Conservation (phyloP, 2,329 filamentous ascomycete genomes). For the Pseudogymnoascus sp. region DNA sequence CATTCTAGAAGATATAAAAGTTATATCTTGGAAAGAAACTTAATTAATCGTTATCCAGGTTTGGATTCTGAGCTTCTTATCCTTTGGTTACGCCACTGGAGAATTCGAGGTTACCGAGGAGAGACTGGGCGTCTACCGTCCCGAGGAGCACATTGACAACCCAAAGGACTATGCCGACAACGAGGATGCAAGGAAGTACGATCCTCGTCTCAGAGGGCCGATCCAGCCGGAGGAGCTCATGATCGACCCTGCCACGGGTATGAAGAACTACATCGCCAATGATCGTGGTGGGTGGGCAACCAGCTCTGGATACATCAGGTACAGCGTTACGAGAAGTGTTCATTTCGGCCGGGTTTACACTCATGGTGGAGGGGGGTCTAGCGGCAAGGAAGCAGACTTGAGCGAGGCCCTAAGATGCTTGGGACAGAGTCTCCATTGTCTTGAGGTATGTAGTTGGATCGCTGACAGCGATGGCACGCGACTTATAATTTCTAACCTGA, state of each 20-base stretch:
- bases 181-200: conserved; percentile 72
- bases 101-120: conserved; percentile 81
- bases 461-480: background rate
- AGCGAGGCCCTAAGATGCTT: conserved; percentile 70
- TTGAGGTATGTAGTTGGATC: conserved; percentile 45
- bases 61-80: conserved; percentile 74
- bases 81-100: conserved; percentile 75
- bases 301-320: conserved; percentile 74
- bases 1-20: background rate
- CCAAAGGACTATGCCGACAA: conserved; percentile 82
- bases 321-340: conserved; percentile 64
- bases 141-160: conserved; percentile 68
- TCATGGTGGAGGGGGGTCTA: conserved; percentile 46
- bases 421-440: conserved; percentile 66
- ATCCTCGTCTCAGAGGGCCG: conserved; percentile 72
- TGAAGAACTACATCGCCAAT: conserved; percentile 99
- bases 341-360: conserved; percentile 72
- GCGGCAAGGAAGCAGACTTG: conserved; percentile 67
- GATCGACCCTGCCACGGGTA: conserved; percentile 70
- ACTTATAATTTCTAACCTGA: background rate
- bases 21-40: background rate
- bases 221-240: conserved; percentile 63
- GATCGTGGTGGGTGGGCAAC: conserved; percentile 83
- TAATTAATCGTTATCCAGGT: conserved; percentile 35
- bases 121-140: conserved; percentile 69